phyloP scores from a whole-genome alignment of 768 basidiomycete genomes.

The Dictyophora rubrovolvata region DNA sequence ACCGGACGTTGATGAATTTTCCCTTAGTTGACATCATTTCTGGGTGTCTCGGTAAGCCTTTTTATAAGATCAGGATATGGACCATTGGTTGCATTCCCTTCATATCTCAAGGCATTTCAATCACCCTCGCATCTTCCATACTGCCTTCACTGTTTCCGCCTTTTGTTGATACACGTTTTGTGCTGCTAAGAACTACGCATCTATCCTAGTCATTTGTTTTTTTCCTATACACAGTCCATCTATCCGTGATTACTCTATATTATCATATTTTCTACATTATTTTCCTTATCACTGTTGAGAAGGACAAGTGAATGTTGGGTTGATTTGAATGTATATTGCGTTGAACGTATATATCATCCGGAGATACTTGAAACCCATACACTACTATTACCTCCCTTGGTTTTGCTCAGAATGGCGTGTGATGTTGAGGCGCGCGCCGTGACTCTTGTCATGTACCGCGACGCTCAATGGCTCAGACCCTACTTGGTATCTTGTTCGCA shows the following conservation, averaged over 20 bases:
- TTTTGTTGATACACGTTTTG: neutral
- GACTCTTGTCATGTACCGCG: neutral
- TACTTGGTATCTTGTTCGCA: constrained; percentile 74
- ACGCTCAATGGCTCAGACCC: constrained; percentile 60
- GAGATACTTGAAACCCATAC: neutral
- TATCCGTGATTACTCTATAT: neutral
- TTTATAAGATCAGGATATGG: no score
- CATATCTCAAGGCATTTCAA: no score
- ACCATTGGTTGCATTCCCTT: no score
- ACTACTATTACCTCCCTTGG: neutral
- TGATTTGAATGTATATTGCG: neutral
- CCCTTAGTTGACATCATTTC: no score
- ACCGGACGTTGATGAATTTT: no score
- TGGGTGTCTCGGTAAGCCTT: no score
- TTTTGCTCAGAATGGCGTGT: neutral
- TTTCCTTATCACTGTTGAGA: neutral
- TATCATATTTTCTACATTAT: neutral
- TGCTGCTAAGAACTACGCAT: neutral
- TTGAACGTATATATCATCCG: neutral
- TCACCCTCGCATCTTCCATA: neutral
- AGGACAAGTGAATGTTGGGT: neutral
- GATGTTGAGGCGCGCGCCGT: neutral
- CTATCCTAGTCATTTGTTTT: neutral
- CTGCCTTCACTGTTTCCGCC: neutral
- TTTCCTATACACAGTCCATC: neutral